Percentiles rank a stretch among this genome's conserved stretches.
phyloP scores from a whole-genome alignment of 129 eudicot species.

The Flaveria sonorensis region DNA sequence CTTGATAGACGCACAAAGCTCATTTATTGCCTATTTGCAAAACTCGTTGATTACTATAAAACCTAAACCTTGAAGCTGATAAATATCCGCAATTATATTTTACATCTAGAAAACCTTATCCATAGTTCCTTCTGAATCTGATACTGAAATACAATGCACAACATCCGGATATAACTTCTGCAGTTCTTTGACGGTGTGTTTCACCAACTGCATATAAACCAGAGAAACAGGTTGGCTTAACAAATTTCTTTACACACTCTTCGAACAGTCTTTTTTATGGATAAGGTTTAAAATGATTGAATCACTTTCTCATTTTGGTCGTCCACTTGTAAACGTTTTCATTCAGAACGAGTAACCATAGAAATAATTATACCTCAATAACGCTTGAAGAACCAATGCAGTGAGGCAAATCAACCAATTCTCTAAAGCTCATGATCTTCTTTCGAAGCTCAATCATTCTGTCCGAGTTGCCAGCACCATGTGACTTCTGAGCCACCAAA shows the following conservation, averaged over 20 bases:
- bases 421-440: constrained; percentile 72
- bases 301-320: background rate
- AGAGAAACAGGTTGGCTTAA: background rate
- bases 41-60: constrained; percentile 22
- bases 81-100: constrained; percentile 4
- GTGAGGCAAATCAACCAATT: constrained; percentile 67
- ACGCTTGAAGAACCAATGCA: constrained; percentile 52
- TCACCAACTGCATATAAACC: constrained; percentile 54
- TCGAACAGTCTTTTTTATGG: background rate
- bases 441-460: constrained; percentile 53
- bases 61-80: background rate
- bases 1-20: constrained; percentile 69
- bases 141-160: constrained; percentile 33
- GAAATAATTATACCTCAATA: constrained; percentile 53
- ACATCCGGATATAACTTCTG: constrained; percentile 52
- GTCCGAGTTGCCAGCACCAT: constrained; percentile 40
- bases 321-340: background rate
- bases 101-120: constrained; percentile 54
- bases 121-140: constrained; percentile 50
- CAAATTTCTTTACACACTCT: constrained; percentile 5
- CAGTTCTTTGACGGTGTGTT: constrained; percentile 65
- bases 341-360: background rate
- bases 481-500: constrained; percentile 31
- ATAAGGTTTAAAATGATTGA: background rate
- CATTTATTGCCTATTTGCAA: constrained; percentile 53